A percentile compares a stretch with the other conserved stretches of the same genome.
Evolutionary conservation across 1,284 basidiomycete genomes (phyloP).

Genomic region (Apiotrichum laibachii): DNA sequence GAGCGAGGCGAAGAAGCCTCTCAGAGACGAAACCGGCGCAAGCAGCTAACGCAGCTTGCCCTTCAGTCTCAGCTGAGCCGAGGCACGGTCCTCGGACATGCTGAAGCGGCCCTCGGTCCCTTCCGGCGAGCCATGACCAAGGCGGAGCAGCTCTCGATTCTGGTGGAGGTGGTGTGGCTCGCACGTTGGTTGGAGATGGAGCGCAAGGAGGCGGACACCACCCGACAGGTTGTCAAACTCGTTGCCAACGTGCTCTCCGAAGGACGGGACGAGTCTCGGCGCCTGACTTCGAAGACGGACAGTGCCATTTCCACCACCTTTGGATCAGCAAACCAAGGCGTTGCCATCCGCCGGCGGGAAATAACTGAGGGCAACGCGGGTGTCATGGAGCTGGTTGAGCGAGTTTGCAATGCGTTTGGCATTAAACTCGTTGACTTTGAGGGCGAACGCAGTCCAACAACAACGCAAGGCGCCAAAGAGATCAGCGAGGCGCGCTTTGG

Average conservation of each 20-base stretch:
- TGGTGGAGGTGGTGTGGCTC: conserved; percentile 68
- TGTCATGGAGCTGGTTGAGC: conserved; percentile 66
- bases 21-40: conserved; percentile 30
- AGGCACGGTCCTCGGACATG: conserved; percentile 61
- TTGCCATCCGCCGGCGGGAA: conserved; percentile 69
- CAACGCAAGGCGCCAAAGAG: conserved; percentile 19
- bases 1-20: not conserved
- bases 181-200: conserved; percentile 74
- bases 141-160: conserved; percentile 66
- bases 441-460: conserved; percentile 9
- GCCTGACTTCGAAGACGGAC: conserved; percentile 8
- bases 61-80: conserved; percentile 66
- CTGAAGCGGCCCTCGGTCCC: conserved; percentile 72
- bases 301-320: not conserved
- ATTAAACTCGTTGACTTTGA: conserved; percentile 10
- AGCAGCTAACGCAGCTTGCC: conserved; percentile 60
- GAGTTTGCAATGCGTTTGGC: conserved; percentile 63
- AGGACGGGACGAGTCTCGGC: conserved; percentile 33
- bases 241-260: conserved; percentile 71
- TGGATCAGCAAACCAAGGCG: conserved; percentile 2
- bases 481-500: conserved; percentile 59
- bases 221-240: conserved; percentile 77
- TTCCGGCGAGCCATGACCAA: conserved; percentile 78
- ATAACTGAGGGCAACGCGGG: conserved; percentile 73
- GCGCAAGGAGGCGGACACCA: conserved; percentile 77